Evolutionary conservation across 495 filamentous ascomycete species (phyloP), one percentile per base, ranked within the genome.

Genomic region (Lichina pygmaea): DNA sequence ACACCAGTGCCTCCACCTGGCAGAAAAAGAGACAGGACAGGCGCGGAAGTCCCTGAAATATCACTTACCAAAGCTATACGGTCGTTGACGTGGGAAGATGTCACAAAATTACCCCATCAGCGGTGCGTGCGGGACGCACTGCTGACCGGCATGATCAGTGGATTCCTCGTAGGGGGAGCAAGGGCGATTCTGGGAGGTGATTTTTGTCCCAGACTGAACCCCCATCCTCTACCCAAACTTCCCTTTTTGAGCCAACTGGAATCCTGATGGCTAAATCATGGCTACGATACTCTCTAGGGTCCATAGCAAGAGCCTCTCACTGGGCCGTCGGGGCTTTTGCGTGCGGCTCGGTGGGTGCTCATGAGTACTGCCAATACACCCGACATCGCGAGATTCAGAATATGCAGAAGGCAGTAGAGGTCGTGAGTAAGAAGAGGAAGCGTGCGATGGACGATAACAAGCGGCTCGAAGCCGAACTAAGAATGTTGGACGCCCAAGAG

Each of bases 71-170:
- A 85, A 12, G 81, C 71, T 0, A 56, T 80, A 17, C 69, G 72
- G 38, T 70, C 68, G 16, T 72, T 93, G 43, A 70, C 68, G 12
- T 44, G 73, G 8, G 62, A 73, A 42, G 80, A 93, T 55, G 76
- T 85, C 46, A 63, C 72, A 30, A 68, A 71, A 8, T 67, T 93
- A 47, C 74, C 86, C 58, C 76, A 78, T 54, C 66, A 72, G 49
- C 89, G 86, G 15, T 94, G 89, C 60, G 76, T 79, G 6, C 72
- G 86, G 31, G 76, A 89, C 52, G 73, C 81, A 12, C 60, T 93
- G 46, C 60, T 95, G 54, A 73, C 75, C 0, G 89, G 85, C 24
- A 89, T 95, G 52, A 75, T 71, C 2, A 66, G 68, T 6, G 86
- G 81, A 8, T 77, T 83, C 48, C 78, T 64, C 16, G 55, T 81